phyloP scores from a whole-genome alignment of 306 rosid species.

The Glycine tomentella region DNA sequence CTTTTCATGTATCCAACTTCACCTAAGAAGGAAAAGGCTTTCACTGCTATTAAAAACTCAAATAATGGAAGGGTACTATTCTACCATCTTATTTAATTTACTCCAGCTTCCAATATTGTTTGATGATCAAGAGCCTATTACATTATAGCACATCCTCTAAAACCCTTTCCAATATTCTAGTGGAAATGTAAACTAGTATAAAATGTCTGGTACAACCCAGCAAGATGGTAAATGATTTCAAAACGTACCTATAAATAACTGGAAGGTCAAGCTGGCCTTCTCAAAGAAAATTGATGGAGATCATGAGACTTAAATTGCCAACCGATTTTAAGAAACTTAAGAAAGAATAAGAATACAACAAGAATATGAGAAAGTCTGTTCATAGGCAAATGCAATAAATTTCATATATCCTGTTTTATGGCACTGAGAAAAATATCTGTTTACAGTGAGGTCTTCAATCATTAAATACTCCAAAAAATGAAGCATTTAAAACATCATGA shows the following conservation, averaged over 20 bases:
- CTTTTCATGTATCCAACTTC: constrained; percentile 6
- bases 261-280: neutral
- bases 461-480: constrained; percentile 9
- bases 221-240: constrained; percentile 2
- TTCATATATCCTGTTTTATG: neutral
- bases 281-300: no score
- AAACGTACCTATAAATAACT: neutral
- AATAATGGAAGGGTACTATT: neutral
- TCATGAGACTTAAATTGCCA: neutral
- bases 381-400: neutral
- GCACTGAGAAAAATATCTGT: neutral
- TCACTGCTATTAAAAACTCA: neutral
- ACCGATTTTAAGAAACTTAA: neutral
- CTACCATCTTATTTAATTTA: neutral
- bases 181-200: neutral
- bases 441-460: constrained; percentile 2
- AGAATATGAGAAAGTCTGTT: neutral
- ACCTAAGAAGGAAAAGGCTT: neutral
- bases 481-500: neutral
- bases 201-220: constrained; percentile 31
- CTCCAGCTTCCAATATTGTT: neutral
- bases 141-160: constrained; percentile 13
- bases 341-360: neutral
- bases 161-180: neutral
- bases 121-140: neutral